Evolutionary conservation across 2,329 filamentous ascomycete species (phyloP).

Genomic region (Xylariaceae sp.): DNA sequence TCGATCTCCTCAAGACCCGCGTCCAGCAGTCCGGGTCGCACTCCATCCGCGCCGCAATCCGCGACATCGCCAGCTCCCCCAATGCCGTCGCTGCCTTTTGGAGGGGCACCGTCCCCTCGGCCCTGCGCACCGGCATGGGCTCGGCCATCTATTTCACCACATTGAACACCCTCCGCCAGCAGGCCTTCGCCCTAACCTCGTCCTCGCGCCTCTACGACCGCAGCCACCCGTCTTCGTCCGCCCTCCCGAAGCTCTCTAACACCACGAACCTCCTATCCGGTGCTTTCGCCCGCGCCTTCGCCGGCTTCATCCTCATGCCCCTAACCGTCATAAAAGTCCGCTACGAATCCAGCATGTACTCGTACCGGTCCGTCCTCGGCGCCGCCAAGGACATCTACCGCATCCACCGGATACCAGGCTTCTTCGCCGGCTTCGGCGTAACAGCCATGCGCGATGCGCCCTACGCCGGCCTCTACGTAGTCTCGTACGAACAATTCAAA

Average conservation of each 20-base stretch:
- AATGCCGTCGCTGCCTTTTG: slow-evolving; percentile 67
- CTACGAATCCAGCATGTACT: slow-evolving; percentile 84
- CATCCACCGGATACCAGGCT: slow-evolving; percentile 70
- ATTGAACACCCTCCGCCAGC: slow-evolving; percentile 76
- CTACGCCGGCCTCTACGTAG: slow-evolving; percentile 89
- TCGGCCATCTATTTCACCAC: slow-evolving; percentile 91
- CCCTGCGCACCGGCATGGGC: slow-evolving; percentile 88
- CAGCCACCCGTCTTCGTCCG: slow-evolving; percentile 50
- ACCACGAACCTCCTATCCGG: slow-evolving; percentile 81
- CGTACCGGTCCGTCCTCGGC: slow-evolving; percentile 68
- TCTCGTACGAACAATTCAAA: slow-evolving; percentile 88
- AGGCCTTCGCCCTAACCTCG: slow-evolving; percentile 40
- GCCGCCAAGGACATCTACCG: slow-evolving; percentile 70
- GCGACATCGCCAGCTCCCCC: slow-evolving; percentile 63
- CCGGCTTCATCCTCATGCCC: slow-evolving; percentile 90
- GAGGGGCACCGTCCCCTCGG: slow-evolving; percentile 87
- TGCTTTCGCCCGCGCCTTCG: slow-evolving; percentile 74
- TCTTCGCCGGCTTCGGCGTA: slow-evolving; percentile 91
- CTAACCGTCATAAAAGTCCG: slow-evolving; percentile 95
- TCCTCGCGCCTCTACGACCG: slow-evolving; percentile 16
- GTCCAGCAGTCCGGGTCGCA: slow-evolving; percentile 78
- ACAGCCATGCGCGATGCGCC: slow-evolving; percentile 93
- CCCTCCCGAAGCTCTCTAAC: slow-evolving; percentile 76
- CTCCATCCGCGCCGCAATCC: slow-evolving; percentile 64
- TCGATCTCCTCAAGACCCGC: slow-evolving; percentile 93